Evolutionary conservation across 768 basidiomycete genomes (phyloP).

Genomic region (Paxillus rubicundulus): DNA sequence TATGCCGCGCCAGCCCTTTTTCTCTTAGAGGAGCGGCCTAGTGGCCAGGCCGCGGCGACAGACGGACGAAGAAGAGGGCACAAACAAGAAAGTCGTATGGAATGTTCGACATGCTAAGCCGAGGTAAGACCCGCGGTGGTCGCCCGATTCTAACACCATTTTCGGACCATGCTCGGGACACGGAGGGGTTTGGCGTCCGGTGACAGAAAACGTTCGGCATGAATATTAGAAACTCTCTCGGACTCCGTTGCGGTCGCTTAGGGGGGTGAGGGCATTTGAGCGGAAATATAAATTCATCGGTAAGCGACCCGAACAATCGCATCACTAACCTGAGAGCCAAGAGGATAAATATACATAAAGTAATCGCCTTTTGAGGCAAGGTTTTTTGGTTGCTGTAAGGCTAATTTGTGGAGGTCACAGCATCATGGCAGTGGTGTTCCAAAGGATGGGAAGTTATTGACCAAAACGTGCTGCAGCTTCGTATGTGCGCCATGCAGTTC

Average conservation of each 20-base stretch:
- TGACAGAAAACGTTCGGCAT: neutral
- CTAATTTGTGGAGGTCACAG: neutral
- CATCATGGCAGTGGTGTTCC: neutral
- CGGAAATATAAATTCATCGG: constrained; percentile 16
- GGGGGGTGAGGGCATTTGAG: constrained; percentile 21
- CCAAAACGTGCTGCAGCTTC: neutral
- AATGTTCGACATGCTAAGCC: constrained; percentile 6
- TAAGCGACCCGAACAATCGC: constrained; percentile 8
- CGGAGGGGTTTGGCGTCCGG: too few relatives aligned
- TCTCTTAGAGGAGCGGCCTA: constrained; percentile 6
- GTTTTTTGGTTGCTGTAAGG: too few relatives aligned
- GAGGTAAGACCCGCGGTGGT: constrained; percentile 1
- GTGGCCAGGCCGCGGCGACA: constrained; percentile 20
- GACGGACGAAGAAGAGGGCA: constrained; percentile 14
- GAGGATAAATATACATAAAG: constrained; percentile 1
- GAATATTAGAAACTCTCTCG: too few relatives aligned
- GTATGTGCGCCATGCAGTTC: too few relatives aligned
- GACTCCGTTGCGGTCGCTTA: neutral
- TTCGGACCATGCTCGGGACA: constrained; percentile 1
- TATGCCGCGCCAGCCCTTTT: constrained; percentile 9
- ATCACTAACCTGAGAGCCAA: neutral
- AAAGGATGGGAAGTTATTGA: too few relatives aligned
- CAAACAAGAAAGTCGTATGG: constrained; percentile 8
- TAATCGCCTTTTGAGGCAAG: constrained; percentile 4
- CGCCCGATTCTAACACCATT: constrained; percentile 1